Conservation (phyloP, 2,329 filamentous ascomycete species). For the Hypomyces perniciosus region DNA sequence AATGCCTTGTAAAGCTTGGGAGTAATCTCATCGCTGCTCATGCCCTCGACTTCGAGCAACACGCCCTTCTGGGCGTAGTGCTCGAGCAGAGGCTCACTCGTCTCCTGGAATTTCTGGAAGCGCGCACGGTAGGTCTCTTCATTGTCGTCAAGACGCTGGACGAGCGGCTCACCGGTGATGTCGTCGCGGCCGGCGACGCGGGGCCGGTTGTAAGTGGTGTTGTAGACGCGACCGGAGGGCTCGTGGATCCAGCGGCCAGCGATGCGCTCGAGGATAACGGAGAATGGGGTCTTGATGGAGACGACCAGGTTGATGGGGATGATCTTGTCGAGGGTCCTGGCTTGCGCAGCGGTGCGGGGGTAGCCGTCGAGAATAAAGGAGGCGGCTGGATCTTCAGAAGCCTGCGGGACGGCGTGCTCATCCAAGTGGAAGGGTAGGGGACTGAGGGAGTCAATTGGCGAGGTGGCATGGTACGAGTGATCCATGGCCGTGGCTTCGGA, state of each 20-base stretch:
- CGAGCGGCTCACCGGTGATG: conserved; percentile 79
- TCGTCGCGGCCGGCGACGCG: conserved; percentile 78
- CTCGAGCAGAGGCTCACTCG: conserved; percentile 75
- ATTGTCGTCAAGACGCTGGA: conserved; percentile 78
- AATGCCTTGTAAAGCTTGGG: conserved; percentile 85
- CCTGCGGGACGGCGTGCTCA: conserved; percentile 33
- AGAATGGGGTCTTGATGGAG: conserved; percentile 75
- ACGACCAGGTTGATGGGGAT: conserved; percentile 95
- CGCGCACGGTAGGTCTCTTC: conserved; percentile 79
- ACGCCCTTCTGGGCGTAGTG: conserved; percentile 83
- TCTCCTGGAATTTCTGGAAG: conserved; percentile 79
- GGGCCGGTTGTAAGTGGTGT: conserved; percentile 86
- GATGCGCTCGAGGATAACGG: conserved; percentile 84
- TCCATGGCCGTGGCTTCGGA: conserved; percentile 29
- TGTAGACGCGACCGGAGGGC: conserved; percentile 87
- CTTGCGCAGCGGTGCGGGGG: conserved; percentile 80
- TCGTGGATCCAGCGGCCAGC: conserved; percentile 90
- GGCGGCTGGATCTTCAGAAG: conserved; percentile 65
- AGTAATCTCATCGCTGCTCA: conserved; percentile 90
- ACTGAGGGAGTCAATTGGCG: conserved; percentile 35
- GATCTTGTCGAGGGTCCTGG: conserved; percentile 66
- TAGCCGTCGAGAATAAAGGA: conserved; percentile 97
- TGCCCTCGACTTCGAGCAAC: conserved; percentile 78
- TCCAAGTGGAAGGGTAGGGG: conserved; percentile 34
- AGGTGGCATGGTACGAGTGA: conserved; percentile 24